These are phyloP conservation scores for Discostella pseudostelligera DNA, from an alignment of 108 stramenopile species.

Conservation along the genomic window DNA sequence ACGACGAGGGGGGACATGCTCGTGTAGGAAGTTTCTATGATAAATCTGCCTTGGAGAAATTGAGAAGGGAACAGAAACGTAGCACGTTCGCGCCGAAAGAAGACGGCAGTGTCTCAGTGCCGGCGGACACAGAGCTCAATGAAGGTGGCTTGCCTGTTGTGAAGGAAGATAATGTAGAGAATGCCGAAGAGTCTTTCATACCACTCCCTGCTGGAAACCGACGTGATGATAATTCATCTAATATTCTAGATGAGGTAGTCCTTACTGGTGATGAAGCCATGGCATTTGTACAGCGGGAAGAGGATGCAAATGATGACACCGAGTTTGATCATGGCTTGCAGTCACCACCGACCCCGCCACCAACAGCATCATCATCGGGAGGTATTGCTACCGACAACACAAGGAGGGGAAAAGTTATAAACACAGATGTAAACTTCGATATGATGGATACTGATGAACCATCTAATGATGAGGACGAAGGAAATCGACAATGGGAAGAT, in stretches of 20 bases:
- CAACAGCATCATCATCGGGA: neutral
- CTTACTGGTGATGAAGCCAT: slow-evolving; percentile 47
- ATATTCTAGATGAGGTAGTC: slow-evolving; percentile 16
- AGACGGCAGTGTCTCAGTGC: neutral
- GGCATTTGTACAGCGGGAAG: slow-evolving; percentile 35
- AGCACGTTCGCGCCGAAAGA: slow-evolving; percentile 1
- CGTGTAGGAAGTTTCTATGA: slow-evolving; percentile 40
- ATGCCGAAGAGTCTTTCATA: slow-evolving; percentile 31
- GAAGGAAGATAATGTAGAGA: neutral
- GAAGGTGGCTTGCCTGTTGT: neutral
- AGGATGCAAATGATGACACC: slow-evolving; percentile 17
- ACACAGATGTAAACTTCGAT: slow-evolving; percentile 12
- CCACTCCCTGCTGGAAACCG: slow-evolving; percentile 17
- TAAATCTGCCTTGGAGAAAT: slow-evolving; percentile 54
- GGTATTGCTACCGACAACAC: slow-evolving; percentile 2
- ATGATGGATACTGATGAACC: slow-evolving; percentile 15
- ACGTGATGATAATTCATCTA: neutral
- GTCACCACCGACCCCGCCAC: neutral
- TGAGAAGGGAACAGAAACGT: slow-evolving; percentile 56
- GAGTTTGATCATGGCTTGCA: slow-evolving; percentile 31
- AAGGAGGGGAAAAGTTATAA: neutral
- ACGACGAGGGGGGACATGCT: slow-evolving; percentile 9
- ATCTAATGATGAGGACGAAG: slow-evolving; percentile 28
- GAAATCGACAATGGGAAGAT: slow-evolving; percentile 59
- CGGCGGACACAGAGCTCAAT: neutral